Conservation (phyloP, 352 stramenopile genomes). For the Blastocystis sp. region DNA sequence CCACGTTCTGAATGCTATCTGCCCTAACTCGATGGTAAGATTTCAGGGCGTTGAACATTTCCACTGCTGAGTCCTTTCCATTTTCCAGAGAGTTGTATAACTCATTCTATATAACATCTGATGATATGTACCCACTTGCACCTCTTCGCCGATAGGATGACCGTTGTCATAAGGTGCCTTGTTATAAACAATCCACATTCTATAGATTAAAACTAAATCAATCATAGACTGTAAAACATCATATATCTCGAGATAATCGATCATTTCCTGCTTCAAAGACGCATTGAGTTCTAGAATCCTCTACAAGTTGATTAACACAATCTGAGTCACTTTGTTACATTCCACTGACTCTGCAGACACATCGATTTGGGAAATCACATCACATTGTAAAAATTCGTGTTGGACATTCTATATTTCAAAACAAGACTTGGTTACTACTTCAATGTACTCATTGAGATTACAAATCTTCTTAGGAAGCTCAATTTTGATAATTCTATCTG, state of each 20-base stretch:
- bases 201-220: not conserved
- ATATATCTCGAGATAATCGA: conserved; percentile 33
- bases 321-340: not conserved
- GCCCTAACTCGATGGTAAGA: conserved; percentile 1
- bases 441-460: conserved; percentile 19
- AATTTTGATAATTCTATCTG: conserved; percentile 1
- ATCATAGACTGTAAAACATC: conserved; percentile 8
- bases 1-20: not conserved
- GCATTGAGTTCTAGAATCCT: conserved; percentile 32
- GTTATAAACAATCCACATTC: conserved; percentile 54
- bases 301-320: not conserved
- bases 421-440: not conserved
- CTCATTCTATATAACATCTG: not conserved
- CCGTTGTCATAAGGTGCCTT: conserved; percentile 28
- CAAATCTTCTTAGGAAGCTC: conserved; percentile 43
- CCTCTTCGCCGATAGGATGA: conserved; percentile 37
- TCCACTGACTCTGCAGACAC: not conserved
- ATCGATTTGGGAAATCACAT: conserved; percentile 7
- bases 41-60: conserved; percentile 11
- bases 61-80: conserved; percentile 47
- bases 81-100: conserved; percentile 7
- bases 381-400: not conserved
- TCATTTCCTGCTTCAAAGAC: conserved; percentile 23
- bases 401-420: not conserved
- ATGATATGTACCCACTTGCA: not conserved